Conservation (phyloP, 495 filamentous ascomycete genomes). For the Penicillium alfredii region DNA sequence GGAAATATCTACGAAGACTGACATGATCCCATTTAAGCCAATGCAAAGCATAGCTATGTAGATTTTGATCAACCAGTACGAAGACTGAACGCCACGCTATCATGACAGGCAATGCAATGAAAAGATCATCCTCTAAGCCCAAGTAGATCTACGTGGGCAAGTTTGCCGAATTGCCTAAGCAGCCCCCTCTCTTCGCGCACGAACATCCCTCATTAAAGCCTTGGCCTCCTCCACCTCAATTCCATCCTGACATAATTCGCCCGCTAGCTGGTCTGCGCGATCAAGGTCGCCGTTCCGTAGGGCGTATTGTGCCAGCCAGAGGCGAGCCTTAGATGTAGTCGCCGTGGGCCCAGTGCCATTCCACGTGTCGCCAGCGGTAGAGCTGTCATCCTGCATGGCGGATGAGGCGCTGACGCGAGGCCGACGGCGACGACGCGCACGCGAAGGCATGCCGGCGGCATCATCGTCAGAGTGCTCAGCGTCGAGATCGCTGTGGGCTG, state of each 20-base stretch:
- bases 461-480: slow-evolving; percentile 41
- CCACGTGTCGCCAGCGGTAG: slow-evolving; percentile 36
- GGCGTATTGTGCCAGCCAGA: slow-evolving; percentile 87
- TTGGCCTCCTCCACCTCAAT: slow-evolving; percentile 98
- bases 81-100: slow-evolving; percentile 18
- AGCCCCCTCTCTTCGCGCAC: slow-evolving; percentile 65
- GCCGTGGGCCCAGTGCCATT: slow-evolving; percentile 71
- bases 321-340: slow-evolving; percentile 82
- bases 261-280: slow-evolving; percentile 73
- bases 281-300: slow-evolving; percentile 66
- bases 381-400: slow-evolving; percentile 46
- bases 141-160: too few relatives aligned
- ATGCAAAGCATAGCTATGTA: too few relatives aligned
- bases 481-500: slow-evolving; percentile 23
- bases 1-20: too few relatives aligned
- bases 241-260: slow-evolving; percentile 91
- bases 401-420: slow-evolving; percentile 19
- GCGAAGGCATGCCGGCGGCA: slow-evolving; percentile 14
- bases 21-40: too few relatives aligned
- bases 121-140: slow-evolving; percentile 2
- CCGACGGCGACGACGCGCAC: slow-evolving; percentile 15
- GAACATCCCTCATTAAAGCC: slow-evolving; percentile 82
- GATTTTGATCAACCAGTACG: too few relatives aligned
- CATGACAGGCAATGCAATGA: slow-evolving; percentile 11
- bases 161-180: slow-evolving; percentile 9